phyloP scores from a whole-genome alignment of 805 yeast species.

The Lachancea sp. region DNA sequence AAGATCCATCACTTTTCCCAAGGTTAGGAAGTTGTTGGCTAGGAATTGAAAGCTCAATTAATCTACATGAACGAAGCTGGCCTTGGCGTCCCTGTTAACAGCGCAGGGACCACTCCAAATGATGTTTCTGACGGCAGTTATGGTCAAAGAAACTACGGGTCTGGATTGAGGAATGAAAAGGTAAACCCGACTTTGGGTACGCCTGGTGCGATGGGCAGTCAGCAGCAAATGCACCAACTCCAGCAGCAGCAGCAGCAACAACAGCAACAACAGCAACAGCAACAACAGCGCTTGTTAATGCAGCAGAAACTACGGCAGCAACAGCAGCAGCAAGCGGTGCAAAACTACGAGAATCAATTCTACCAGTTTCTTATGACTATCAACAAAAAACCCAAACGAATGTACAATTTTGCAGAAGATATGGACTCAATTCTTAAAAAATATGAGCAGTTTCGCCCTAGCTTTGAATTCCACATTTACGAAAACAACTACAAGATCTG shows the following conservation, averaged over 20 bases:
- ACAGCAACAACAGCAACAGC: constrained; percentile 26
- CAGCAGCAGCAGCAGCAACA: constrained; percentile 8
- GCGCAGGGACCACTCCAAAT: neutral
- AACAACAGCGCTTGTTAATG: constrained; percentile 18
- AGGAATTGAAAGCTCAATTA: too few species aligned
- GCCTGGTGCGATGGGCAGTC: constrained; percentile 9
- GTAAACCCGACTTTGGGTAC: constrained; percentile 17
- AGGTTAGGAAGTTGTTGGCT: too few species aligned
- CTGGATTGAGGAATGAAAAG: constrained; percentile 18
- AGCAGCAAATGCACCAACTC: constrained; percentile 6
- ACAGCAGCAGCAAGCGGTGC: constrained; percentile 36
- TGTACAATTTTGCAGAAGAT: constrained; percentile 60
- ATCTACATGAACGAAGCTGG: neutral
- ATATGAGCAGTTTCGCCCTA: constrained; percentile 70
- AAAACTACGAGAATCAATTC: constrained; percentile 38
- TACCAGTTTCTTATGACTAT: constrained; percentile 31
- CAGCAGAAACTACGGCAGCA: constrained; percentile 26
- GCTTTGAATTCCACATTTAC: constrained; percentile 83
- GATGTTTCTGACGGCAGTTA: neutral
- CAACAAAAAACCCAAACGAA: constrained; percentile 38
- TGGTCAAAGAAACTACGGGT: neutral
- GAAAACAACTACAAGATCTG: constrained; percentile 90
- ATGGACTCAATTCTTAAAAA: constrained; percentile 68
- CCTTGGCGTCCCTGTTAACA: neutral
- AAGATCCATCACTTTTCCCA: too few species aligned